Base-by-base conservation (phyloP, 1,139 yeast species). In the Kurtzmaniella quercitrusa region DNA sequence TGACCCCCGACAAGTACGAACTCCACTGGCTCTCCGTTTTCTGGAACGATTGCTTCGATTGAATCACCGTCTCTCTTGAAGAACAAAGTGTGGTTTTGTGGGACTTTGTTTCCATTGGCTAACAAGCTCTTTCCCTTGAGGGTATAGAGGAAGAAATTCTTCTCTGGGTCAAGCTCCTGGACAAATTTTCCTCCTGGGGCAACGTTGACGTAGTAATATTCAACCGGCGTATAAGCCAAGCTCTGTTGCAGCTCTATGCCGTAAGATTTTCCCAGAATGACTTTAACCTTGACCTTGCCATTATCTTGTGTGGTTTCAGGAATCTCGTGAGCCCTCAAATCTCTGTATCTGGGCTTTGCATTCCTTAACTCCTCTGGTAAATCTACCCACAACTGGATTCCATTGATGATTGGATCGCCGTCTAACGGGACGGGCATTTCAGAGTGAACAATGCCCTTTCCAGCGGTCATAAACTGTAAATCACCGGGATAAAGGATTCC, bases 391-490 rank as follows among this genome's bases (percentile, higher is more conserved):
- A 91, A 68, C 62, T 90, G 96, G 73, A 90, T 71, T 42, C 96
- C 96, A 37, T 70, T 76, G 36, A 82, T 81, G 1, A 77, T 67
- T 18, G 73, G 60, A 23, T 85, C 85, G 51, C 79, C 81, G 6
- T 72, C 70, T 51, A 73, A 73, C 37, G 73, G 72, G 29, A 85
- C 79, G 14, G 96, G 96, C 81, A 87, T 85, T 57, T 87, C 95
- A 4, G 90, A 79, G 57, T 89, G 96, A 34, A 87, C 89, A 40
- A 89, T 80, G 43, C 96, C 97, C 52, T 75, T 79, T 46, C 97
- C 96, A 8, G 96, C 96, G 46, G 96, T 90, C 95, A 90, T 90
- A 60, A 90, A 89, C 66, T 90, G 97, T 53, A 90, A 70, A 60
- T 90, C 97, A 42, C 96, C 97, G 15, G 90, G 83, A 47, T 80